These are phyloP conservation scores for Leptographium flavum DNA, from an alignment of 2,329 filamentous ascomycete species.

Conservation along the genomic window DNA sequence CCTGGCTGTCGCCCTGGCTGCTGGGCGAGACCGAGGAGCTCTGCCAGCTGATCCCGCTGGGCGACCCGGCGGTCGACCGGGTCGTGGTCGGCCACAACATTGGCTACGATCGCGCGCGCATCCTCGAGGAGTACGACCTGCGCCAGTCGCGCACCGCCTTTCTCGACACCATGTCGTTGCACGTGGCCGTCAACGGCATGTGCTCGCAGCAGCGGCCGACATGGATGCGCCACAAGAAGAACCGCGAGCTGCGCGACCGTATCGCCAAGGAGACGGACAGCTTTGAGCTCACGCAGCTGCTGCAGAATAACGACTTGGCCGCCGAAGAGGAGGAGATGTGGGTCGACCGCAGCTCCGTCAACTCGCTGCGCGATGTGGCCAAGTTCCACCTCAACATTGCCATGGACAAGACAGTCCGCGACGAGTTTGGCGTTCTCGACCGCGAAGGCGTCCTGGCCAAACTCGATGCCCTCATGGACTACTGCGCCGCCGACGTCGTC, in stretches of 20 bases:
- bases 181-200: slow-evolving; percentile 98
- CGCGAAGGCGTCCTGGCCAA: slow-evolving; percentile 54
- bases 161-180: slow-evolving; percentile 93
- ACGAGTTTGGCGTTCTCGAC: slow-evolving; percentile 76
- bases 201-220: slow-evolving; percentile 91
- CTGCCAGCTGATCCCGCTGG: slow-evolving; percentile 74
- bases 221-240: slow-evolving; percentile 96
- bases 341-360: slow-evolving; percentile 89
- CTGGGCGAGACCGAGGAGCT: slow-evolving; percentile 62
- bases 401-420: slow-evolving; percentile 77
- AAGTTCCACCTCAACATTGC: slow-evolving; percentile 88
- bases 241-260: slow-evolving; percentile 67
- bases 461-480: slow-evolving; percentile 74
- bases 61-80: slow-evolving; percentile 56
- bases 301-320: slow-evolving; percentile 51
- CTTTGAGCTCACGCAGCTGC: slow-evolving; percentile 53
- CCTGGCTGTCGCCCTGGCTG: slow-evolving; percentile 93
- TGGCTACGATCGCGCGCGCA: slow-evolving; percentile 80
- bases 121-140: slow-evolving; percentile 79
- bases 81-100: slow-evolving; percentile 91
- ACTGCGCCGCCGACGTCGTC: slow-evolving; percentile 87
- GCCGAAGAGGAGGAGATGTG: slow-evolving; percentile 92
- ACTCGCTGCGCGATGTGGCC: slow-evolving; percentile 87
- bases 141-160: slow-evolving; percentile 75
- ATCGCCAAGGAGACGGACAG: slow-evolving; percentile 59